phyloP scores from a whole-genome alignment of 2,329 filamentous ascomycete species.

The Fusarium goolgardi region DNA sequence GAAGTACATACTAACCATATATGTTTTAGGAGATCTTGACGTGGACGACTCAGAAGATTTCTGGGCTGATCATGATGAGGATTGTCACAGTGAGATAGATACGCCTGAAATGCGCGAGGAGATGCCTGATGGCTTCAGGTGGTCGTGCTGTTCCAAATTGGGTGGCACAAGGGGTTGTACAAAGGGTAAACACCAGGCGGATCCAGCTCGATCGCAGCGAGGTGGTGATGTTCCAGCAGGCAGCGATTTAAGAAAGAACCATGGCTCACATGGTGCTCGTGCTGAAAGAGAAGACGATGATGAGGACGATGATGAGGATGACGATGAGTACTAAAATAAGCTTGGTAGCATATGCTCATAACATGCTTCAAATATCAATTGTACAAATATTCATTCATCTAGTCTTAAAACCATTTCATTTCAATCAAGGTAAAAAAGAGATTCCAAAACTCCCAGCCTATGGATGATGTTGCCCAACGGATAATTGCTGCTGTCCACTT shows the following conservation, averaged over 20 bases:
- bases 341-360: not conserved
- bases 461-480: constrained; percentile 39
- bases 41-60: constrained; percentile 7
- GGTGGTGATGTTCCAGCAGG: constrained; percentile 23
- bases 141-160: constrained; percentile 9
- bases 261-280: not conserved
- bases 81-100: constrained; percentile 16
- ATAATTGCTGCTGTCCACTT: constrained; percentile 15
- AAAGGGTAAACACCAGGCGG: constrained; percentile 17
- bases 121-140: constrained; percentile 16
- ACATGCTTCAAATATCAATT: not conserved
- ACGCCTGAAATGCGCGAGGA: constrained; percentile 21
- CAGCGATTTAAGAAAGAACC: constrained; percentile 16
- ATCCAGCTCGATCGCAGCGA: constrained; percentile 10
- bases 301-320: not conserved
- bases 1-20: not conserved
- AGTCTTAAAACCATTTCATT: constrained; percentile 25
- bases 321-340: not conserved
- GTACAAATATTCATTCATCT: not conserved
- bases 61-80: constrained; percentile 28
- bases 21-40: constrained; percentile 1
- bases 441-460: constrained; percentile 44
- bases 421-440: constrained; percentile 25
- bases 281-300: not conserved
- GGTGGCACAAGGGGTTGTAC: constrained; percentile 13